Evolutionary conservation across 768 basidiomycete species (phyloP).

Genomic region (Pulveroboletus sp.): DNA sequence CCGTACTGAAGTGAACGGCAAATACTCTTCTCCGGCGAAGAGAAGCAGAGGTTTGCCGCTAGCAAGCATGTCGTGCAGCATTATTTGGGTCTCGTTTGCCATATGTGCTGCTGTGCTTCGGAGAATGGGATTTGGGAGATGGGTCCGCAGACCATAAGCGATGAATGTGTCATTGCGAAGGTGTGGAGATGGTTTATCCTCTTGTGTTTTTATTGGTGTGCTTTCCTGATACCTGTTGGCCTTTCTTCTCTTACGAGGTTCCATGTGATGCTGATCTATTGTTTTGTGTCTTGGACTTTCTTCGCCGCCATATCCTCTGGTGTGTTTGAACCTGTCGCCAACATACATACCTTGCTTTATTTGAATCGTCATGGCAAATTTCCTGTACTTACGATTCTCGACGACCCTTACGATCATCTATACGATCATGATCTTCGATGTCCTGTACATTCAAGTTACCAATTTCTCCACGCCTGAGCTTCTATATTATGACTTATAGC

Average conservation of each 20-base stretch:
- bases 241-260: neutral
- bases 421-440: too few species aligned
- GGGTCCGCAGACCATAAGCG: constrained; percentile 20
- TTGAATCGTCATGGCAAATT: too few species aligned
- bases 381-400: too few species aligned
- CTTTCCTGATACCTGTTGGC: neutral
- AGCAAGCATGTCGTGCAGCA: constrained; percentile 17
- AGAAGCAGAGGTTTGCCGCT: neutral
- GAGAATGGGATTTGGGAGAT: constrained; percentile 23
- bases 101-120: constrained; percentile 27
- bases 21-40: constrained; percentile 4
- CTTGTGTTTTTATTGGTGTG: neutral
- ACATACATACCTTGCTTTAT: neutral
- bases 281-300: neutral
- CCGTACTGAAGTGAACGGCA: neutral
- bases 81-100: constrained; percentile 28
- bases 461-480: too few species aligned
- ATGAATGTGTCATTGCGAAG: constrained; percentile 3
- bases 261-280: neutral
- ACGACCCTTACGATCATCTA: too few species aligned
- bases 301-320: too few species aligned
- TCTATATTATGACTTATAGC: too few species aligned
- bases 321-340: neutral
- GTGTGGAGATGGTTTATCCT: neutral
- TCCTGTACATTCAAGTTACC: too few species aligned